These are phyloP conservation scores for Syzygium malaccense DNA, from an alignment of 441 rosid species.

Conservation along the genomic window DNA sequence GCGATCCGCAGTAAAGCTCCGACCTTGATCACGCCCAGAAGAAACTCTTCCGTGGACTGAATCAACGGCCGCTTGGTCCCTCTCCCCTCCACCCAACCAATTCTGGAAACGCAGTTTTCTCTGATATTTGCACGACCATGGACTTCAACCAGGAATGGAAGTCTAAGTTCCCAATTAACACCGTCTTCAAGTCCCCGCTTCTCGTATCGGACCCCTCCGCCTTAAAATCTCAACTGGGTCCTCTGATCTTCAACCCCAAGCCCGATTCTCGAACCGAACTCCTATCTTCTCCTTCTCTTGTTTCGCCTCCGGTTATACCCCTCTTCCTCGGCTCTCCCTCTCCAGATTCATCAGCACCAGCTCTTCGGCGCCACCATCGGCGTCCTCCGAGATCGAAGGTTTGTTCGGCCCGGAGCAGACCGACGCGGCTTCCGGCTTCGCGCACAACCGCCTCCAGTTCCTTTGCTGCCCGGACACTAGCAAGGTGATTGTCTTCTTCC, in stretches of 20 bases:
- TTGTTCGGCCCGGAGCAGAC: slow-evolving; percentile 9
- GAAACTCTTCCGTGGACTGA: slow-evolving; percentile 40
- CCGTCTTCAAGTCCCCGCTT: slow-evolving; percentile 25
- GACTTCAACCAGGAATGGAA: not conserved
- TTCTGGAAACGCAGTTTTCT: not conserved
- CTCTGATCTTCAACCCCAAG: slow-evolving; percentile 30
- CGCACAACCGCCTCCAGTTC: slow-evolving; percentile 47
- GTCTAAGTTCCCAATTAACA: slow-evolving; percentile 28
- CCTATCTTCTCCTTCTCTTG: slow-evolving; percentile 44
- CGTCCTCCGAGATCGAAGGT: slow-evolving; percentile 28
- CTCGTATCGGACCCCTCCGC: slow-evolving; percentile 23
- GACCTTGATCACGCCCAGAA: slow-evolving; percentile 23
- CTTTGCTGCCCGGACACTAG: slow-evolving; percentile 29
- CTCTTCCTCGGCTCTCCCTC: slow-evolving; percentile 38
- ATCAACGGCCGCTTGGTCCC: slow-evolving; percentile 26
- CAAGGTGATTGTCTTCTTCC: slow-evolving; percentile 42
- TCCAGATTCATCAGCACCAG: slow-evolving; percentile 34
- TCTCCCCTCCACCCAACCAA: slow-evolving; percentile 22
- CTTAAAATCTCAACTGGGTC: slow-evolving; percentile 20
- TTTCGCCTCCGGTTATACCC: slow-evolving; percentile 36
- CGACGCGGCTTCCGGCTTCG: slow-evolving; percentile 11
- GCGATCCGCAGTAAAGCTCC: slow-evolving; percentile 43
- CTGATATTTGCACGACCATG: not conserved
- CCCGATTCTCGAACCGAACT: slow-evolving; percentile 28
- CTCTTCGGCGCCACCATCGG: slow-evolving; percentile 23